Conservation (phyloP, 148 eudicot genomes). For the Fagopyrum homotropicum region DNA sequence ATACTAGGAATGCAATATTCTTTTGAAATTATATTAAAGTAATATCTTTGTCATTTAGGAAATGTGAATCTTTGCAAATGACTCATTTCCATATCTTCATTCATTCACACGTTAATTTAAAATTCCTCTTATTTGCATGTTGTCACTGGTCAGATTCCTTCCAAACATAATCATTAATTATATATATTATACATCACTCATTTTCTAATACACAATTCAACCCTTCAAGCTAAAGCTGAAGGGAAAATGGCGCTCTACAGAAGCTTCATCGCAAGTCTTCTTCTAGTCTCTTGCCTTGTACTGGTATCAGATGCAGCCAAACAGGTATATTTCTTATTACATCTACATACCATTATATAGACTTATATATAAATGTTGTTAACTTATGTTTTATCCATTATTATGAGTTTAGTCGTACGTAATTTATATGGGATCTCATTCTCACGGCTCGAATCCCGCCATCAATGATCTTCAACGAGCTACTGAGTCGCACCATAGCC, state of each 20-base stretch:
- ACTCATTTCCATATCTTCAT: background rate
- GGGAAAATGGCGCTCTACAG: background rate
- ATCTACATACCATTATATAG: background rate
- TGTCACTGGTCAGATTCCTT: background rate
- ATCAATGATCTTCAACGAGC: constrained; percentile 24
- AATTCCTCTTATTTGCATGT: background rate
- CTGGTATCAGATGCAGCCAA: background rate
- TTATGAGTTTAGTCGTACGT: constrained; percentile 36
- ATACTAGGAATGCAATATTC: background rate
- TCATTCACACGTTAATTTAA: background rate
- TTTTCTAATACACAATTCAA: background rate
- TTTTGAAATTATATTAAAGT: background rate
- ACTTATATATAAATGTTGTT: background rate
- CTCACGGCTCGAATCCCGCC: constrained; percentile 31
- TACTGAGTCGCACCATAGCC: constrained; percentile 32
- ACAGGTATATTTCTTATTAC: background rate
- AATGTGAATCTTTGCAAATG: background rate
- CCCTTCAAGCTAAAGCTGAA: background rate
- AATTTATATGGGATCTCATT: constrained; percentile 61
- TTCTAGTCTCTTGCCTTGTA: background rate
- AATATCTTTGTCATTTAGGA: background rate
- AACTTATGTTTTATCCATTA: background rate
- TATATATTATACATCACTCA: background rate
- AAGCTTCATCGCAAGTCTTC: constrained; percentile 2
- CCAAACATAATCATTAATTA: background rate